Evolutionary conservation across 768 basidiomycete species (phyloP).

Genomic region (Rhizopogon salebrosus): DNA sequence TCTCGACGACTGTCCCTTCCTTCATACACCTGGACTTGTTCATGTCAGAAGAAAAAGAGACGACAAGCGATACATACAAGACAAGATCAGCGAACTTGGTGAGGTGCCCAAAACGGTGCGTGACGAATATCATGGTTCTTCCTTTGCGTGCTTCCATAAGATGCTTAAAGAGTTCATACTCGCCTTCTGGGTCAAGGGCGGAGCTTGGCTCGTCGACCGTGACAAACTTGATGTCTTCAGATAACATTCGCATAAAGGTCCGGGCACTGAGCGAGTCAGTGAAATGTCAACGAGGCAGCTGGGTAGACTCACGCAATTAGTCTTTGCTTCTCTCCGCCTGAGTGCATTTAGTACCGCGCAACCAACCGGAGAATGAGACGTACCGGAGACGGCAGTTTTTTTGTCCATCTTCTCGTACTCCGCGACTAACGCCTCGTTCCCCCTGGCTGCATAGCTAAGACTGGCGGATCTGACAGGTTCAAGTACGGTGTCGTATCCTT

Average conservation of each 20-base stretch:
- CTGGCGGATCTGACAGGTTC: conserved; percentile 25
- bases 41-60: not conserved
- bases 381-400: conserved; percentile 19
- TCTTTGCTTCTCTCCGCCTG: conserved; percentile 29
- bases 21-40: conserved; percentile 26
- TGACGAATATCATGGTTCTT: conserved; percentile 36
- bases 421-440: conserved; percentile 8
- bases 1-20: conserved; percentile 26
- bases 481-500: conserved; percentile 35
- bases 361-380: not conserved
- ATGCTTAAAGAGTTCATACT: conserved; percentile 27
- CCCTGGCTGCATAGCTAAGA: conserved; percentile 20
- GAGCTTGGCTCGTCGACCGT: conserved; percentile 35
- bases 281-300: not conserved
- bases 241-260: conserved; percentile 35
- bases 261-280: conserved; percentile 21
- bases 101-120: conserved; percentile 35
- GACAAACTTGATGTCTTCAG: conserved; percentile 24
- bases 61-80: conserved; percentile 20
- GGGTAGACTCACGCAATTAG: conserved; percentile 18
- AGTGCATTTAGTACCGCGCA: not conserved
- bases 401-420: conserved; percentile 17
- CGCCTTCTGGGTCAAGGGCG: conserved; percentile 32
- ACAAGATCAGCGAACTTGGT: conserved; percentile 33
- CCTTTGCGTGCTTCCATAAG: conserved; percentile 23